Evolutionary conservation across 2,329 filamentous ascomycete species (phyloP).

Genomic region (Sordariomycetes sp.): DNA sequence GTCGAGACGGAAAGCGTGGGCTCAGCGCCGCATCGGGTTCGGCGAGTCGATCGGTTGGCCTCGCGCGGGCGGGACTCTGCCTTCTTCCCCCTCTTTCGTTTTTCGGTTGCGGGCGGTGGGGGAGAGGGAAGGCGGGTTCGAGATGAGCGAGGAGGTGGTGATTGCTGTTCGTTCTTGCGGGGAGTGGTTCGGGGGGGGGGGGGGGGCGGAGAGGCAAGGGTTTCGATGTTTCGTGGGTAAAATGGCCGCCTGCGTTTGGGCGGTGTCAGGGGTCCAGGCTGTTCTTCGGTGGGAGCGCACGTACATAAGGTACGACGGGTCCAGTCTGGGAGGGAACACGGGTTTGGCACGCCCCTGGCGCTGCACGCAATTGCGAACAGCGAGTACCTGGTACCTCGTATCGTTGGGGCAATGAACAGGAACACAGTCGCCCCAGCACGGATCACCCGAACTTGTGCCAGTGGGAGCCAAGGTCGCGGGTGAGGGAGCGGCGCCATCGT

Average conservation of each 20-base stretch:
- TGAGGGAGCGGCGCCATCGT: not conserved
- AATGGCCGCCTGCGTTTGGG: not conserved
- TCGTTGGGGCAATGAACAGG: not conserved
- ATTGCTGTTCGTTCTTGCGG: not conserved
- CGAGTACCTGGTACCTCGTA: not conserved
- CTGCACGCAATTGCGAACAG: not conserved
- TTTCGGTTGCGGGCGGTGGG: not conserved
- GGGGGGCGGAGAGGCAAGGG: not conserved
- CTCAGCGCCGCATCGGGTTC: not conserved
- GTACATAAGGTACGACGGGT: not conserved
- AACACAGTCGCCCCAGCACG: not conserved
- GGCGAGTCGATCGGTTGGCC: not conserved
- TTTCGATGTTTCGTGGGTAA: conserved; percentile 5
- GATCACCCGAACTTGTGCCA: not conserved
- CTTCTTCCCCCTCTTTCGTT: not conserved
- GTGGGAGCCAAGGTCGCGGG: not conserved
- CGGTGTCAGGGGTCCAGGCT: not conserved
- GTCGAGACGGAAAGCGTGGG: not conserved
- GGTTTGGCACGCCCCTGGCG: not conserved
- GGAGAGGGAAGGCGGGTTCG: not conserved
- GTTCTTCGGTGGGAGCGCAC: not conserved
- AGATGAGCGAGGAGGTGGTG: not conserved
- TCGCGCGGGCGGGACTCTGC: not conserved
- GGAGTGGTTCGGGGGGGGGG: not conserved
- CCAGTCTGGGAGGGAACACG: not conserved